These are phyloP conservation scores for Boletus reticulatus DNA, from an alignment of 768 basidiomycete genomes.

Conservation along the genomic window DNA sequence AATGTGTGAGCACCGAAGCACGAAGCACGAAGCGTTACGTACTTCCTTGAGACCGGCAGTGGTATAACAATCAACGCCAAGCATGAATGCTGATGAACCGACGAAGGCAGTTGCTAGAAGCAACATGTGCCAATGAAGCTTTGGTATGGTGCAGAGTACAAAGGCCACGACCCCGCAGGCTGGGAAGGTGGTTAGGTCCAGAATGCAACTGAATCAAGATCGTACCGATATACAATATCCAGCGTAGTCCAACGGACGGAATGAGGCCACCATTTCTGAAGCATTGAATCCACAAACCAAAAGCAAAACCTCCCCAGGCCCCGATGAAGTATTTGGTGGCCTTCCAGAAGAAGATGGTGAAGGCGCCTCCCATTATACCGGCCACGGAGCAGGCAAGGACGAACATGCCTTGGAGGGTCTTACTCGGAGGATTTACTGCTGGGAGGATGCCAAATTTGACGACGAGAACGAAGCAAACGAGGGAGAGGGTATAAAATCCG, in stretches of 20 bases:
- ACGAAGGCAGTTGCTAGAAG: constrained; percentile 87
- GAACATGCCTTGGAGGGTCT: constrained; percentile 85
- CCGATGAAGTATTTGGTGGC: constrained; percentile 76
- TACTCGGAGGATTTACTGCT: constrained; percentile 77
- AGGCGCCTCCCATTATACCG: constrained; percentile 78
- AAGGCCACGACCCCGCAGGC: constrained; percentile 76
- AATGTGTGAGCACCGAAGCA: constrained; percentile 11
- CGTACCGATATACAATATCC: constrained; percentile 86
- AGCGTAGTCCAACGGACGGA: constrained; percentile 70
- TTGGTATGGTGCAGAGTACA: constrained; percentile 79
- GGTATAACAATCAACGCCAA: constrained; percentile 93
- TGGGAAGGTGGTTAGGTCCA: constrained; percentile 30
- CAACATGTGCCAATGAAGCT: constrained; percentile 83
- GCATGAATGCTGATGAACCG: constrained; percentile 85
- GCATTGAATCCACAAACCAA: constrained; percentile 86
- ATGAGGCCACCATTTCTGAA: constrained; percentile 83
- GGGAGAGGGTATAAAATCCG: constrained; percentile 85
- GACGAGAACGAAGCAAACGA: constrained; percentile 86
- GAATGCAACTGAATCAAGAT: constrained; percentile 15
- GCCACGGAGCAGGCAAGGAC: constrained; percentile 79
- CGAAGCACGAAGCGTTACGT: constrained; percentile 12
- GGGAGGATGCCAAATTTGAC: constrained; percentile 83
- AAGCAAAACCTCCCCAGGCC: constrained; percentile 67
- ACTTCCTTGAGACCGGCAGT: constrained; percentile 93
- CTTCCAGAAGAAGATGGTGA: constrained; percentile 93